Conservation (phyloP, 768 basidiomycete genomes). For the Tulasnella sp. region DNA sequence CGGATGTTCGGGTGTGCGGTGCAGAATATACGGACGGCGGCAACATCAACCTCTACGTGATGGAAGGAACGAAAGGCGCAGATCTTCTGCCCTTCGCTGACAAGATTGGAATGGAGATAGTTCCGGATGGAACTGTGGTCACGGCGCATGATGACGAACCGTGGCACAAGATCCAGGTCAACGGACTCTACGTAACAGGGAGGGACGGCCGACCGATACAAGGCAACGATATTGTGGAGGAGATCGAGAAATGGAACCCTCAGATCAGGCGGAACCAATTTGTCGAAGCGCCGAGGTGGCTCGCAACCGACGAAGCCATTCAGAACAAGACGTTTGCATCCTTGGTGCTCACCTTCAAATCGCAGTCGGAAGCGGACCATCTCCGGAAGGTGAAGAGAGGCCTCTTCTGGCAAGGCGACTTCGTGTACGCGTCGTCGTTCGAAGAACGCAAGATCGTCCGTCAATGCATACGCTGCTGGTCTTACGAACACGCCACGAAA, state of each 20-base stretch:
- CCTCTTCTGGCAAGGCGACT: not conserved
- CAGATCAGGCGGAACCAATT: not conserved
- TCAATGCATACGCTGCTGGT: not conserved
- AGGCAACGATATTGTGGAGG: not conserved
- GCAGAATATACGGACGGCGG: not conserved
- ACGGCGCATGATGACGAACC: not conserved
- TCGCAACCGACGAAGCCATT: not conserved
- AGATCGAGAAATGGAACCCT: not conserved
- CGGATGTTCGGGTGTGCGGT: not conserved
- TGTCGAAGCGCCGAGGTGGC: not conserved
- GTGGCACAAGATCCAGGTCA: not conserved
- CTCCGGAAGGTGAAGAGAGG: not conserved
- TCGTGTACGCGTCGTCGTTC: not conserved
- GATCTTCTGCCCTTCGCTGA: not conserved
- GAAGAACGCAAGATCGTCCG: not conserved
- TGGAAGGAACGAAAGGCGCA: not conserved
- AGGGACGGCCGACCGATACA: not conserved
- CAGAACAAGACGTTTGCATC: not conserved
- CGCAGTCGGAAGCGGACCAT: not conserved
- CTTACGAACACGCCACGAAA: not conserved
- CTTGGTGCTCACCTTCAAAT: not conserved
- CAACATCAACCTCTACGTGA: not conserved
- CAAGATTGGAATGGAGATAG: not conserved
- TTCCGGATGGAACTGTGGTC: not conserved
- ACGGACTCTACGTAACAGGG: not conserved